phyloP scores from a whole-genome alignment of 805 yeast genomes.

The Candida maesae region DNA sequence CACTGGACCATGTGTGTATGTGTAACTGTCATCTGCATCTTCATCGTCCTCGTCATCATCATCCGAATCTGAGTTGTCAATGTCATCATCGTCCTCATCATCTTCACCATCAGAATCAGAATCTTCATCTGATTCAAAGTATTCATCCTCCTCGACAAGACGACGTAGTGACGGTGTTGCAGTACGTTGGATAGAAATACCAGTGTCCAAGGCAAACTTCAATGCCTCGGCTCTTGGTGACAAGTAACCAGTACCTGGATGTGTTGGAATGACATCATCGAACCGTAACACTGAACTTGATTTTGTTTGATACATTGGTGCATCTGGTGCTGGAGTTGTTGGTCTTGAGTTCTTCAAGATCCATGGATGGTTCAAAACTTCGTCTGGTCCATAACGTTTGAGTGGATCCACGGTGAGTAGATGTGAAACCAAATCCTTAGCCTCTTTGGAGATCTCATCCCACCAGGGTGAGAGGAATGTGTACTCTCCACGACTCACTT shows the following conservation, averaged over 20 bases:
- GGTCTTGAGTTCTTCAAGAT: slow-evolving; percentile 44
- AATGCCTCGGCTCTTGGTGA: slow-evolving; percentile 78
- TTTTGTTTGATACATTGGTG: slow-evolving; percentile 25
- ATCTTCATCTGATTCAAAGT: slow-evolving; percentile 26
- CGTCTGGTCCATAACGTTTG: slow-evolving; percentile 72
- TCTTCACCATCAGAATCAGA: slow-evolving; percentile 14
- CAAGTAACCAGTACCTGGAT: slow-evolving; percentile 29
- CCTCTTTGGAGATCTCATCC: slow-evolving; percentile 84
- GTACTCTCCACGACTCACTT: slow-evolving; percentile 69
- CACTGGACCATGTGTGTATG: slow-evolving; percentile 12
- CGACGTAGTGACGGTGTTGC: slow-evolving; percentile 26
- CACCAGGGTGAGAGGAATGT: slow-evolving; percentile 81
- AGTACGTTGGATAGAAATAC: slow-evolving; percentile 76
- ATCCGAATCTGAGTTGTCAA: not conserved
- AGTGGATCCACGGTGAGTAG: slow-evolving; percentile 83
- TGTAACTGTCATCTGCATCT: slow-evolving; percentile 4
- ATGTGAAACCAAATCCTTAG: slow-evolving; percentile 74
- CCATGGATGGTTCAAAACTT: slow-evolving; percentile 79
- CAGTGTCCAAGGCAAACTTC: slow-evolving; percentile 81
- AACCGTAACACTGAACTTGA: slow-evolving; percentile 22
- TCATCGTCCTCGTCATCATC: slow-evolving; percentile 13
- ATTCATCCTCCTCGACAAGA: slow-evolving; percentile 25
- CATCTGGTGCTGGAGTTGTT: slow-evolving; percentile 48
- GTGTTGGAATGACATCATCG: slow-evolving; percentile 27
- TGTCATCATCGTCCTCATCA: slow-evolving; percentile 7